These are phyloP conservation scores for Fusarium pilosicola DNA, from an alignment of 2,329 filamentous ascomycete species.

Conservation along the genomic window DNA sequence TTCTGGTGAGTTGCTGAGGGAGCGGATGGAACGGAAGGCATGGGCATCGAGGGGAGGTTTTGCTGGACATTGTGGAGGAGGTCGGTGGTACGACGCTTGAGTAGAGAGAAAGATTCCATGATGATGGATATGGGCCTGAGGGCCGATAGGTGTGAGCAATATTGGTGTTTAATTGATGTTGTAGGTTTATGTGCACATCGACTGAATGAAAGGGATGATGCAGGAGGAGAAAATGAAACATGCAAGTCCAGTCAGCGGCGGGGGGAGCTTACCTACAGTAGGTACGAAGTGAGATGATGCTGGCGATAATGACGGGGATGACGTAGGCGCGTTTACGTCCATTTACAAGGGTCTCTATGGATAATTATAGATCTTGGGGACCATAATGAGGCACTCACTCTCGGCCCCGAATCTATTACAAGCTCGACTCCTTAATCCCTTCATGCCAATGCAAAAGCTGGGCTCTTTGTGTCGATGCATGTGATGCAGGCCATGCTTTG, in stretches of 20 bases:
- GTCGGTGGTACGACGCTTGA: constrained; percentile 66
- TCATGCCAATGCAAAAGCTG: neutral
- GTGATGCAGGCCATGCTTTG: constrained; percentile 1
- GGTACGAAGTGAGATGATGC: constrained; percentile 31
- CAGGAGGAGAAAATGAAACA: constrained; percentile 16
- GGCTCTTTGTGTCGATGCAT: constrained; percentile 16
- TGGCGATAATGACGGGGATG: constrained; percentile 27
- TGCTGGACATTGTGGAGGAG: constrained; percentile 62
- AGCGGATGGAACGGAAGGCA: constrained; percentile 50
- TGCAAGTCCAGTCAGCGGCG: constrained; percentile 26
- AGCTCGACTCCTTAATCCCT: neutral
- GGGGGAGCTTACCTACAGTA: constrained; percentile 33
- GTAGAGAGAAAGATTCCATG: constrained; percentile 61
- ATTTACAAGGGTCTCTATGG: constrained; percentile 15
- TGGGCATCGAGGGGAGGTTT: constrained; percentile 53
- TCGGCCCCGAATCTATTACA: neutral
- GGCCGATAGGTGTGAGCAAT: constrained; percentile 7
- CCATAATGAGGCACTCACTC: neutral
- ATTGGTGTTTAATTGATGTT: neutral
- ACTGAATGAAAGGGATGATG: constrained; percentile 17
- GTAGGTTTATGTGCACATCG: neutral
- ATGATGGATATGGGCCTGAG: constrained; percentile 18
- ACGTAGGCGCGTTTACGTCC: constrained; percentile 27
- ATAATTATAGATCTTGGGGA: constrained; percentile 10
- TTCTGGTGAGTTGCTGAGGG: constrained; percentile 40